Evolutionary conservation across 257 asterid species (phyloP).

Genomic region (Rauvolfia tetraphylla): DNA sequence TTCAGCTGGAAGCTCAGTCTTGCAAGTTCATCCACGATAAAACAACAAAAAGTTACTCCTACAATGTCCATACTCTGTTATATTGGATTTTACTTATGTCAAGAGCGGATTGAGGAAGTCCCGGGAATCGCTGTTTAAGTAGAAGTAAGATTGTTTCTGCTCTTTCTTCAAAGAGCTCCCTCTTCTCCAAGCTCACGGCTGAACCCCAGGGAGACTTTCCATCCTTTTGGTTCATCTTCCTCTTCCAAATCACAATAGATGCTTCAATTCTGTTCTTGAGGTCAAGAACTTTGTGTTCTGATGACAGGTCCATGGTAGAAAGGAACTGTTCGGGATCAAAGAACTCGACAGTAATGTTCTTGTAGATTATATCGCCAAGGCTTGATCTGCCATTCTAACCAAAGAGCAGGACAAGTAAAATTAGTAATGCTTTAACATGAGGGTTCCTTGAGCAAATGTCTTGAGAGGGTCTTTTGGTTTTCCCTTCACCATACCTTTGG

Average conservation of each 20-base stretch:
- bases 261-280: conserved; percentile 90
- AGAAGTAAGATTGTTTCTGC: conserved; percentile 72
- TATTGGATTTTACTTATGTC: conserved; percentile 81
- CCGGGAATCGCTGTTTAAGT: conserved; percentile 71
- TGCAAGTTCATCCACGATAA: neutral
- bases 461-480: neutral
- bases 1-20: neutral
- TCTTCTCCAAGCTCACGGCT: conserved; percentile 65
- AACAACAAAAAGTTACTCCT: no score
- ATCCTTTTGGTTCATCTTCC: conserved; percentile 70
- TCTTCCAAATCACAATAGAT: conserved; percentile 78
- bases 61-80: conserved; percentile 45
- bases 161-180: conserved; percentile 84
- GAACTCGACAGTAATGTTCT: conserved; percentile 60
- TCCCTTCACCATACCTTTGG: conserved; percentile 57
- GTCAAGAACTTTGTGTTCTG: conserved; percentile 83
- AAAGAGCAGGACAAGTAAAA: neutral
- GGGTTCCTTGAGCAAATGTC: neutral
- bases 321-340: conserved; percentile 74
- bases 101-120: conserved; percentile 78
- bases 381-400: conserved; percentile 76
- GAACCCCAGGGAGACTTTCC: conserved; percentile 70
- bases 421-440: neutral
- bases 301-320: conserved; percentile 57
- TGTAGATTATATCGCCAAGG: conserved; percentile 73